A percentile compares a stretch with the other conserved stretches of the same genome.
phyloP scores from a whole-genome alignment of 2,329 filamentous ascomycete genomes.

The Coniochaeta pulveracea region DNA sequence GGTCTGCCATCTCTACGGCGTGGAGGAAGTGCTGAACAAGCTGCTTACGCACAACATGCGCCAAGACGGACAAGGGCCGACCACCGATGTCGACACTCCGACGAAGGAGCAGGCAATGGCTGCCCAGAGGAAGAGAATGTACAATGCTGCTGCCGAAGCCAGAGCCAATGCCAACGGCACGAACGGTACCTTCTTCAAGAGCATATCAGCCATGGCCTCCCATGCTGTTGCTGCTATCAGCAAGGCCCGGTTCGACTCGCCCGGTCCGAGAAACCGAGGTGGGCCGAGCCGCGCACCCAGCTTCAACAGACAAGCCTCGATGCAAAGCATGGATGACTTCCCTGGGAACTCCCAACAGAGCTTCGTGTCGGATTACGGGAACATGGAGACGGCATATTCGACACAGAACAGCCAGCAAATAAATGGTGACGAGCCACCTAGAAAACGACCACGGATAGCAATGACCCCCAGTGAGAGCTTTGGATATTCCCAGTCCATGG shows the following conservation, averaged over 20 bases:
- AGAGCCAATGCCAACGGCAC: constrained; percentile 51
- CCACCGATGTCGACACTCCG: constrained; percentile 70
- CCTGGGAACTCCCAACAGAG: constrained; percentile 76
- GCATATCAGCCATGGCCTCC: constrained; percentile 86
- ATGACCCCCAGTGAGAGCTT: constrained; percentile 47
- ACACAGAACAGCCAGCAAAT: constrained; percentile 38
- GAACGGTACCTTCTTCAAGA: constrained; percentile 90
- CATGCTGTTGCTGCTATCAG: constrained; percentile 93
- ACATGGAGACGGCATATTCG: constrained; percentile 58
- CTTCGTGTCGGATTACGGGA: constrained; percentile 62
- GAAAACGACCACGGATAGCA: constrained; percentile 59
- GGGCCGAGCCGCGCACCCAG: constrained; percentile 56
- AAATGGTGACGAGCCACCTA: constrained; percentile 61
- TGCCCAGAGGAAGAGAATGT: constrained; percentile 83
- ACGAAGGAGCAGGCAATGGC: constrained; percentile 99
- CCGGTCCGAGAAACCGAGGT: constrained; percentile 53
- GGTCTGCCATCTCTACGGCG: constrained; percentile 72
- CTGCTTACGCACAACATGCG: constrained; percentile 73
- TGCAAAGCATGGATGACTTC: constrained; percentile 58
- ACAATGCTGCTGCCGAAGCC: constrained; percentile 62
- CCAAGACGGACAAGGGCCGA: constrained; percentile 57
- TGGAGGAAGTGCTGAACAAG: constrained; percentile 65
- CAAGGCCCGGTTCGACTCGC: constrained; percentile 89
- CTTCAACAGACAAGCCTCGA: constrained; percentile 60
- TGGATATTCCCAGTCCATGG: constrained; percentile 36